A percentile compares a stretch with the other conserved stretches of the same genome.
Conservation (phyloP, 768 basidiomycete species). For the Leucosporidium scottii region DNA sequence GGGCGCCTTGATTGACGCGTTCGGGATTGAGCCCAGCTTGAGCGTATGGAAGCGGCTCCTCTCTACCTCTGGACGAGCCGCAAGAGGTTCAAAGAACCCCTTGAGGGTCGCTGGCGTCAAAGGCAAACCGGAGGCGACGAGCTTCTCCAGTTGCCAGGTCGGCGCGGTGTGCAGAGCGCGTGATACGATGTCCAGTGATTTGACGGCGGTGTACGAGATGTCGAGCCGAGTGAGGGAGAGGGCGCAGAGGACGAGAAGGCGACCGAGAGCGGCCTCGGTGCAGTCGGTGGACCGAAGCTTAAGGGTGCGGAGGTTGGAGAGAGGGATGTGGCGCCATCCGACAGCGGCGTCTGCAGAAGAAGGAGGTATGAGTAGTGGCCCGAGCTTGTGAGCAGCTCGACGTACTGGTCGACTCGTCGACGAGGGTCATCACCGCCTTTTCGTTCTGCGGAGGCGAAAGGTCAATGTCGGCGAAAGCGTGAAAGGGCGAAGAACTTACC, state of each 20-base stretch:
- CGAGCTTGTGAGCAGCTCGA: not conserved
- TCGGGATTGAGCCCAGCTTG: constrained; percentile 31
- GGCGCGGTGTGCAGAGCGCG: constrained; percentile 20
- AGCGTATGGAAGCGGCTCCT: constrained; percentile 17
- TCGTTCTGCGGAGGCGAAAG: constrained; percentile 13
- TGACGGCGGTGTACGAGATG: constrained; percentile 31
- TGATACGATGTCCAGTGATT: constrained; percentile 32
- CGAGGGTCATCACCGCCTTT: constrained; percentile 10
- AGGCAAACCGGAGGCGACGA: constrained; percentile 32
- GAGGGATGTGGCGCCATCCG: constrained; percentile 20
- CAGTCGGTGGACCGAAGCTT: constrained; percentile 34
- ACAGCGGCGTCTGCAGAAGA: not conserved
- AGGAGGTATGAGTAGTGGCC: no score
- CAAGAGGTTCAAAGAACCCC: constrained; percentile 30
- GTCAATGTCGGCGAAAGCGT: not conserved
- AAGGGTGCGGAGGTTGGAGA: constrained; percentile 27
- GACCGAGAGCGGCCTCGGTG: constrained; percentile 29
- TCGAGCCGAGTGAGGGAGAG: constrained; percentile 30
- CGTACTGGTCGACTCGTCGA: constrained; percentile 16
- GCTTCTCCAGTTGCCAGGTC: constrained; percentile 27
- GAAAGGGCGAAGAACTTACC: constrained; percentile 3
- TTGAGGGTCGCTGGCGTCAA: constrained; percentile 24
- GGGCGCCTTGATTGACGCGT: constrained; percentile 14
- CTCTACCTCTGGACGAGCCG: constrained; percentile 2
- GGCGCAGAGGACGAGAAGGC: constrained; percentile 30